A percentile compares a stretch with the other conserved stretches of the same genome.
Conservation (phyloP, 495 filamentous ascomycete species). For the Lepidopterella palustris region DNA sequence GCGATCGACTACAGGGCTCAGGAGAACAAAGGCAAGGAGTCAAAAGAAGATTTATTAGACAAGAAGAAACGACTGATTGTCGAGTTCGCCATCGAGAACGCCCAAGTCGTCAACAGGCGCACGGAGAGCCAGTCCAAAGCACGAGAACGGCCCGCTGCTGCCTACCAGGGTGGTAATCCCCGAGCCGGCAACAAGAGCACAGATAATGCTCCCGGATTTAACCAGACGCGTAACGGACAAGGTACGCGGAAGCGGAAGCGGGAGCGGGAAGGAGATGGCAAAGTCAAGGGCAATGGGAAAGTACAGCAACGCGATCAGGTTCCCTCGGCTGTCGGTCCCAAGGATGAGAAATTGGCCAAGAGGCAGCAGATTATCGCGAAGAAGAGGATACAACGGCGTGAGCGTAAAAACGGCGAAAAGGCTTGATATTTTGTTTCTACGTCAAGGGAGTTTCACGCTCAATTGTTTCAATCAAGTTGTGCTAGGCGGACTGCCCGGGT, state of each 20-base stretch:
- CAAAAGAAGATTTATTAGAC: slow-evolving; percentile 45
- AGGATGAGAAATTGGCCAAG: slow-evolving; percentile 51
- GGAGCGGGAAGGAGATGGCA: background rate
- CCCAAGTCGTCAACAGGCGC: slow-evolving; percentile 77
- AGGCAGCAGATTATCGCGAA: slow-evolving; percentile 60
- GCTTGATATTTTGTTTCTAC: slow-evolving; percentile 2
- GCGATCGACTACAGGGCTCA: slow-evolving; percentile 44
- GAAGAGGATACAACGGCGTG: slow-evolving; percentile 56
- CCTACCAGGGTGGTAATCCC: background rate
- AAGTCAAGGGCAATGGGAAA: background rate
- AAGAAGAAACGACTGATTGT: slow-evolving; percentile 78
- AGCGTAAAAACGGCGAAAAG: slow-evolving; percentile 40
- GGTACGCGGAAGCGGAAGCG: background rate
- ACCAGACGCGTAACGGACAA: background rate
- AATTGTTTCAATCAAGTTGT: no score
- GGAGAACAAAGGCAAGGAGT: slow-evolving; percentile 29
- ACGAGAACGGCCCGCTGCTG: background rate
- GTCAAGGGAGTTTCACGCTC: background rate
- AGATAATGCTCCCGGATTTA: background rate
- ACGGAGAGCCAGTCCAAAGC: slow-evolving; percentile 62
- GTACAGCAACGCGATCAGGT: background rate
- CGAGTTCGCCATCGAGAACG: slow-evolving; percentile 98
- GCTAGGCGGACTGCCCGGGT: no score
- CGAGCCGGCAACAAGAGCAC: background rate
- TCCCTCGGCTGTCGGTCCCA: background rate